Base-by-base conservation (phyloP, 768 basidiomycete genomes). In the Russula lepida region DNA sequence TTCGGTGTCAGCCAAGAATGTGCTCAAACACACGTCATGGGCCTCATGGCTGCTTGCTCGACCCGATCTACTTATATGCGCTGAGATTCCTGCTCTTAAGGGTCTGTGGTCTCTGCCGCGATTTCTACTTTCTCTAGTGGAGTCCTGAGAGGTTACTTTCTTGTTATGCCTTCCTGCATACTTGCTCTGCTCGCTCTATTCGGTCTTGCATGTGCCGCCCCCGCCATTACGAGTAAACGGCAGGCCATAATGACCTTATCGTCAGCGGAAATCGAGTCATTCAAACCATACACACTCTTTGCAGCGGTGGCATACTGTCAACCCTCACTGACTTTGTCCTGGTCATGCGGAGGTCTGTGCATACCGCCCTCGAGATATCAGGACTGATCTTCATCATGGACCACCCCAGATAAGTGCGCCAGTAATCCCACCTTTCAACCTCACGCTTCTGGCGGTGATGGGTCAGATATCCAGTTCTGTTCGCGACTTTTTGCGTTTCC, bases 281-380 rank as follows among this genome's bases (percentile, higher is more conserved):
- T 76, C 70, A 77, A 67, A 44, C 75, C 82, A 0, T 84, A 78
- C 71, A 77, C 79, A 0, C 72, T 69, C 58, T 83, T 78, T 64
- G 81, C 84, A 0, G 77, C 78, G 37, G 68, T 81, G 12, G 82
- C 74, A 0, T 81, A 81, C 64, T 85, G 84, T 59, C 52, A 69
- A 13, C 71, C 81, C 6, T 54, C 75, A 6, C 55, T 70, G 43
- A 80, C 78, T 25, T 64, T 77, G 43, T 72, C 74, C 23, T 84
- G 83, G 82, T 68, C 75, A 32, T 85, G 83, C 69, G 84, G 84
- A 70, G 63, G 82, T 58, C 9, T 28, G 62, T 50, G 8, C 41
- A 11, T 35, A n/a, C n/a, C 11, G n/a, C 39, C 25, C 30, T 23
- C 6, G 6, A 21, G 13, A 48, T 4, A 8, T 51, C 21, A 1